Conservation (phyloP, 192 early-diverging fungal species). For the Podochytrium sp. region DNA sequence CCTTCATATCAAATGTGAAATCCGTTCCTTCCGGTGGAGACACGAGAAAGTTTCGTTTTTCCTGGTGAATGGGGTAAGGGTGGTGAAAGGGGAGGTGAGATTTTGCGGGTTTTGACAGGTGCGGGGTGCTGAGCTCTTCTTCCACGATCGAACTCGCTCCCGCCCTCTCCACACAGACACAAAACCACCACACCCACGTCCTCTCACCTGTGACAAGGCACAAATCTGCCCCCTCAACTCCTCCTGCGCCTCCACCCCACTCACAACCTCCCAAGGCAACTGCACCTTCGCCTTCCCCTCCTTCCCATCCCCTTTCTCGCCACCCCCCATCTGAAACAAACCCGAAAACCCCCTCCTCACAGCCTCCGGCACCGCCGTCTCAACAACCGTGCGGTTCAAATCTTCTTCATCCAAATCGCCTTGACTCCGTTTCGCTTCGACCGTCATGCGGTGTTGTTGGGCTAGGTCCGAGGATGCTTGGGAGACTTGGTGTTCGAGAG, state of each 20-base stretch:
- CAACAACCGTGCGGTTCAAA: background rate
- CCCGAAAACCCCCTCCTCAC: background rate
- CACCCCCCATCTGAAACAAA: too few relatives aligned
- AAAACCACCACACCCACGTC: background rate
- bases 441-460: conserved; percentile 23
- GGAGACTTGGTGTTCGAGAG: background rate
- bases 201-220: conserved; percentile 12
- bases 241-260: background rate
- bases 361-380: background rate
- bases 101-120: background rate
- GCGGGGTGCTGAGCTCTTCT: background rate
- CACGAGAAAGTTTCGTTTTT: conserved; percentile 66
- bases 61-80: conserved; percentile 34
- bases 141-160: background rate
- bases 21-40: conserved; percentile 62
- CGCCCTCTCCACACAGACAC: background rate
- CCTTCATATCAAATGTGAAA: conserved; percentile 65
- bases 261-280: background rate
- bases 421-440: conserved; percentile 15
- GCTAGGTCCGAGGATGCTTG: conserved; percentile 11
- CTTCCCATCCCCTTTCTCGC: too few relatives aligned
- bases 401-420: conserved; percentile 6
- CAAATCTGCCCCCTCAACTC: conserved; percentile 10
- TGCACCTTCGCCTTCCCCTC: background rate
- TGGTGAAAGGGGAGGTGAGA: background rate